Conservation (phyloP, 2,329 filamentous ascomycete species). For the Dryadomyces quercivorus region DNA sequence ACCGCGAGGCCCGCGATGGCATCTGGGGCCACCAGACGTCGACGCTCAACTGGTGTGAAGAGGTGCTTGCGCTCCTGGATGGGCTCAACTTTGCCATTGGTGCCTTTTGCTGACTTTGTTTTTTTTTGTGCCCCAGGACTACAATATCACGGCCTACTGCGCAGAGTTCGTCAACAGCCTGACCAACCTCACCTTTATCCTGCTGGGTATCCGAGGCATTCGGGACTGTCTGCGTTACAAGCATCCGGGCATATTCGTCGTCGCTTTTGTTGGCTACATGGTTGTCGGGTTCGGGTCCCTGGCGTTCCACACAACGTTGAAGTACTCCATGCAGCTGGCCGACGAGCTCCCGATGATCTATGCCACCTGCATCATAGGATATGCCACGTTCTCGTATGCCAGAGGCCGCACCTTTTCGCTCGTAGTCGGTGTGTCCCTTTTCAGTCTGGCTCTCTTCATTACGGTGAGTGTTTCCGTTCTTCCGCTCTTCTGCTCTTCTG, state of each 20-base stretch:
- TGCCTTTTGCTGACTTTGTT: not conserved
- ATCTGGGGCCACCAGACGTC: slow-evolving; percentile 25
- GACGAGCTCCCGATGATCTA: slow-evolving; percentile 51
- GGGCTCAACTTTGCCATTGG: no score
- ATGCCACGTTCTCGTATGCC: slow-evolving; percentile 62
- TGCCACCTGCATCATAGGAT: slow-evolving; percentile 42
- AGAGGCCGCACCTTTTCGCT: slow-evolving; percentile 30
- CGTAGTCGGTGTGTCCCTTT: slow-evolving; percentile 43
- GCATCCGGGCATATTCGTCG: slow-evolving; percentile 64
- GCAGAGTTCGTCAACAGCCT: slow-evolving; percentile 43
- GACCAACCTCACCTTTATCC: slow-evolving; percentile 75
- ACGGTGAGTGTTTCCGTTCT: slow-evolving; percentile 30
- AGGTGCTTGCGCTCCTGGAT: slow-evolving; percentile 14
- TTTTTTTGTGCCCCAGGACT: slow-evolving; percentile 15
- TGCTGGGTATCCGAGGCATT: slow-evolving; percentile 64
- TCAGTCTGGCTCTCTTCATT: slow-evolving; percentile 51
- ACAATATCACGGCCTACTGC: slow-evolving; percentile 24
- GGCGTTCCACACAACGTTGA: slow-evolving; percentile 43
- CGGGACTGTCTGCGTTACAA: slow-evolving; percentile 57
- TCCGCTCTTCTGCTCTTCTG: not conserved
- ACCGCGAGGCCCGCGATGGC: slow-evolving; percentile 22
- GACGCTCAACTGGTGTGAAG: slow-evolving; percentile 27
- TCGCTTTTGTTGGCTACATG: slow-evolving; percentile 45
- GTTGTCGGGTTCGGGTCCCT: slow-evolving; percentile 42
- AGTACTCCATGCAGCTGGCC: slow-evolving; percentile 48